phyloP scores from a whole-genome alignment of 495 filamentous ascomycete species.

The Penicillium mononematosum region DNA sequence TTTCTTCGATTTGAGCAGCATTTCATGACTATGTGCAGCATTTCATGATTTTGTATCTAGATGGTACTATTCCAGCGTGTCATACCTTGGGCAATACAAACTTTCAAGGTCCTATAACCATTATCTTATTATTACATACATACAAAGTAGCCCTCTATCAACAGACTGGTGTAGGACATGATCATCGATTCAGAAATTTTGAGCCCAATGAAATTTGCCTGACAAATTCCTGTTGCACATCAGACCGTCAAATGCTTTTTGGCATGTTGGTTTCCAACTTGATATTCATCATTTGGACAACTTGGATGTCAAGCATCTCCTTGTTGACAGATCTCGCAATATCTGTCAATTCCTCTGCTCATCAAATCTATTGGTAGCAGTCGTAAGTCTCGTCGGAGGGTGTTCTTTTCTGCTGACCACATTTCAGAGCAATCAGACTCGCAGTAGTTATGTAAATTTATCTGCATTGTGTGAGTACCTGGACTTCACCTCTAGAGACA shows the following conservation, averaged over 20 bases:
- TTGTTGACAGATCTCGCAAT: neutral
- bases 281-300: neutral
- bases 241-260: neutral
- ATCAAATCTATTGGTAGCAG: neutral
- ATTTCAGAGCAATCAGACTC: too few species aligned
- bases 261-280: neutral
- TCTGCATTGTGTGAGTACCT: too few species aligned
- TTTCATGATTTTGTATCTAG: constrained; percentile 8
- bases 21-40: neutral
- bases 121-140: neutral
- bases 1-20: constrained; percentile 7
- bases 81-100: neutral
- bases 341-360: neutral
- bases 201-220: neutral
- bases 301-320: neutral
- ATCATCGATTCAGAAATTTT: neutral
- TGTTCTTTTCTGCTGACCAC: neutral
- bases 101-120: neutral
- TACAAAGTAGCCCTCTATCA: neutral
- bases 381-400: neutral
- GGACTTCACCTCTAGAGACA: neutral
- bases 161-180: neutral
- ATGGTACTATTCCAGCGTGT: neutral
- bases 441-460: too few species aligned
- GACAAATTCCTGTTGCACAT: neutral